Conservation (phyloP, 2,329 filamentous ascomycete genomes). For the Endothia cerciana region DNA sequence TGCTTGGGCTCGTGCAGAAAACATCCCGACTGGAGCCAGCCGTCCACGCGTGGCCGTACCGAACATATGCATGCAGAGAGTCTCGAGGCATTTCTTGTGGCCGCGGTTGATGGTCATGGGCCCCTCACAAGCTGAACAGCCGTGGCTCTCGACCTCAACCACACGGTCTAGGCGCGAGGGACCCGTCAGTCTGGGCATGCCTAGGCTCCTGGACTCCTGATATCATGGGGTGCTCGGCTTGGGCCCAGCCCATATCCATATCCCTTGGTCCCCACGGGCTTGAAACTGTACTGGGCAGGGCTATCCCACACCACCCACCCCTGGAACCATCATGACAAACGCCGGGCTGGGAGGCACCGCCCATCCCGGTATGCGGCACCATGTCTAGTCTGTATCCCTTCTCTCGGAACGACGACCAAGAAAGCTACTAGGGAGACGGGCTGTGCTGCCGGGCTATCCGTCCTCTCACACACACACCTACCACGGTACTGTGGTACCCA, state of each 20-base stretch:
- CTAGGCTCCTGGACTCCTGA: neutral
- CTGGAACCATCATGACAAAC: constrained; percentile 2
- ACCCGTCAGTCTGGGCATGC: neutral
- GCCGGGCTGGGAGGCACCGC: constrained; percentile 4
- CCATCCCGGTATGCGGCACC: neutral
- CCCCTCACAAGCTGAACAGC: too few relatives aligned
- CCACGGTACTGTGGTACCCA: neutral
- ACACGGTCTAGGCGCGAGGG: neutral
- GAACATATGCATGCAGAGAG: neutral
- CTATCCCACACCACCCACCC: neutral
- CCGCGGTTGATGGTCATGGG: too few relatives aligned
- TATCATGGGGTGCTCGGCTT: neutral
- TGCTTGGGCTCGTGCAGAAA: neutral
- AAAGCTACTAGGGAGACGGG: neutral
- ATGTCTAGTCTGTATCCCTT: constrained; percentile 6
- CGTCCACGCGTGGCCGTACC: neutral
- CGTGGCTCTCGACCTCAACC: neutral
- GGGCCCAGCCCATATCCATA: constrained; percentile 8
- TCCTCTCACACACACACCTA: constrained; percentile 4
- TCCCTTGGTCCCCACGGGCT: neutral
- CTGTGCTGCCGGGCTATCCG: constrained; percentile 7
- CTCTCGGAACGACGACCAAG: neutral
- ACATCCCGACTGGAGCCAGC: neutral
- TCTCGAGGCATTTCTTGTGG: neutral
- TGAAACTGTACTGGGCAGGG: neutral